Conservation (phyloP, 148 eudicot genomes). For the Limonium bicolor region DNA sequence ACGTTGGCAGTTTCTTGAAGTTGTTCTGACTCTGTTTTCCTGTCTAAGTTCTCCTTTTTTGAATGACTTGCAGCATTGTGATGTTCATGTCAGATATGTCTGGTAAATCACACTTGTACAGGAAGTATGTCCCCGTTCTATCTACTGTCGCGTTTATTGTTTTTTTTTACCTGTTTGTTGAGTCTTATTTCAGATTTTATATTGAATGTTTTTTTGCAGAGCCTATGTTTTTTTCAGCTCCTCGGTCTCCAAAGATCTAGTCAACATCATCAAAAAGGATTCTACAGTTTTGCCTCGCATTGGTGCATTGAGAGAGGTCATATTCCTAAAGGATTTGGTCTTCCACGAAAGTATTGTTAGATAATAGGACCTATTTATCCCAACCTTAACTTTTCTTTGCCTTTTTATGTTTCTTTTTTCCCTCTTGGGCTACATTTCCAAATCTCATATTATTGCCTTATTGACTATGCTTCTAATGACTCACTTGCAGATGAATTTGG, state of each 20-base stretch:
- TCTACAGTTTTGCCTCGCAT: slow-evolving; percentile 54
- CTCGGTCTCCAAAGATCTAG: slow-evolving; percentile 52
- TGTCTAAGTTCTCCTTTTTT: slow-evolving; percentile 1
- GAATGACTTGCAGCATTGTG: slow-evolving; percentile 44
- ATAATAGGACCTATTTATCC: no score
- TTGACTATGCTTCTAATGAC: slow-evolving; percentile 8
- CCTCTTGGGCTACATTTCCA: neutral
- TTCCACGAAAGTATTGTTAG: neutral
- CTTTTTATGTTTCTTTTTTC: neutral
- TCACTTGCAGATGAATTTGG: slow-evolving; percentile 90
- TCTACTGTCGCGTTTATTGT: neutral
- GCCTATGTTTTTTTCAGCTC: slow-evolving; percentile 95
- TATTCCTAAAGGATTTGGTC: neutral
- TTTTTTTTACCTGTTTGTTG: neutral
- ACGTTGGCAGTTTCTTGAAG: no score
- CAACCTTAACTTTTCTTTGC: slow-evolving; percentile 1
- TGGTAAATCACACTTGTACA: slow-evolving; percentile 77
- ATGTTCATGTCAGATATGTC: slow-evolving; percentile 86
- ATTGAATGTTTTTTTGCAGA: slow-evolving; percentile 22
- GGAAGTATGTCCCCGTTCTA: slow-evolving; percentile 38
- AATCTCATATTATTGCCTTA: no score
- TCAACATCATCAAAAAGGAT: slow-evolving; percentile 59
- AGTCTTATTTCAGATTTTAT: neutral
- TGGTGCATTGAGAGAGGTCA: slow-evolving; percentile 85
- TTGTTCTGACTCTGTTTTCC: neutral